Evolutionary conservation across 2,329 filamentous ascomycete species (phyloP).

Genomic region (Curvularia sp.): DNA sequence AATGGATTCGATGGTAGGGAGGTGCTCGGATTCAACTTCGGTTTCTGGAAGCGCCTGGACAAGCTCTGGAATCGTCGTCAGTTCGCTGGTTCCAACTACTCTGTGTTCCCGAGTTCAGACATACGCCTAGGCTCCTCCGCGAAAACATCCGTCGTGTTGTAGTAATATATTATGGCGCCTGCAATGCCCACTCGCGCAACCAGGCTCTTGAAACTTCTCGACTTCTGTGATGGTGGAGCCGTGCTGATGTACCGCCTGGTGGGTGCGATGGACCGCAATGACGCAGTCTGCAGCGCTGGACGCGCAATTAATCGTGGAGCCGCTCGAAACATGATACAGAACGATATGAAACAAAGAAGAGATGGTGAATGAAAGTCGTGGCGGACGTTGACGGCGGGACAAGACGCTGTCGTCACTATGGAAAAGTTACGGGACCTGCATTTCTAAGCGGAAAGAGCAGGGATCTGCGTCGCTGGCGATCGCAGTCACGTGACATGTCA

Average conservation of each 20-base stretch:
- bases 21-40: slow-evolving; percentile 50
- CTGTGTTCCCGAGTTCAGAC: slow-evolving; percentile 36
- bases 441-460: slow-evolving; percentile 32
- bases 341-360: slow-evolving; percentile 26
- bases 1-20: slow-evolving; percentile 55
- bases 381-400: slow-evolving; percentile 19
- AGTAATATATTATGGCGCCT: slow-evolving; percentile 83
- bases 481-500: slow-evolving; percentile 13
- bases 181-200: slow-evolving; percentile 77
- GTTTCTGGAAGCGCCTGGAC: slow-evolving; percentile 49
- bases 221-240: slow-evolving; percentile 67
- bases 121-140: slow-evolving; percentile 80
- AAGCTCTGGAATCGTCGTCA: slow-evolving; percentile 24
- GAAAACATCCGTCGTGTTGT: slow-evolving; percentile 88
- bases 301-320: slow-evolving; percentile 55
- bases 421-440: slow-evolving; percentile 32
- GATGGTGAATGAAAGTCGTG: slow-evolving; percentile 28
- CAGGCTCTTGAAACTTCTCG: slow-evolving; percentile 82
- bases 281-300: slow-evolving; percentile 42
- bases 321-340: slow-evolving; percentile 60
- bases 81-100: slow-evolving; percentile 7
- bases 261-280: slow-evolving; percentile 48
- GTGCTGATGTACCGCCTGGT: slow-evolving; percentile 63
- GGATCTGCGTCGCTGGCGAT: slow-evolving; percentile 14
- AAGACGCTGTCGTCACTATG: slow-evolving; percentile 22